A percentile compares a stretch with the other conserved stretches of the same genome.
Evolutionary conservation across 805 yeast species (phyloP).

Genomic region (Lipomyces anomalus): DNA sequence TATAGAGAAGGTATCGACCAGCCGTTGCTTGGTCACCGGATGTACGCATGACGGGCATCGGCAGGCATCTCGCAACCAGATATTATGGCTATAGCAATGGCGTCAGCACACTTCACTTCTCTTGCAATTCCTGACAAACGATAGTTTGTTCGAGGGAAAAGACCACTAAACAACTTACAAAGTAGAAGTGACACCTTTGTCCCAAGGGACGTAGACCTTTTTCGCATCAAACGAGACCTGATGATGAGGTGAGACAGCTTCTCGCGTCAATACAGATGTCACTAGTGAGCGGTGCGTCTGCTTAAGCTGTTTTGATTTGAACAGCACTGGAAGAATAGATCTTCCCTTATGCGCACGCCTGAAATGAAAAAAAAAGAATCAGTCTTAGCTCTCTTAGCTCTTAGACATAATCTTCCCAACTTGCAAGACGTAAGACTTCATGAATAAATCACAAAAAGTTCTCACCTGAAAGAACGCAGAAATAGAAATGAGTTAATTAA

Average conservation of each 20-base stretch:
- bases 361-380: no score
- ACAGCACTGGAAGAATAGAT: no score
- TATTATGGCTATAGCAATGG: conserved; percentile 36
- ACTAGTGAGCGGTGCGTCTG: no score
- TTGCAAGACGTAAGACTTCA: no score
- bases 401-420: no score
- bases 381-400: no score
- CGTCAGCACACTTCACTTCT: conserved; percentile 3
- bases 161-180: conserved; percentile 23
- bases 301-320: no score
- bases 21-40: conserved; percentile 52
- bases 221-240: conserved; percentile 23
- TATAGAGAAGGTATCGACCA: conserved; percentile 47
- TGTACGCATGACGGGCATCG: conserved; percentile 53
- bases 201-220: conserved; percentile 30
- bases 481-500: no score
- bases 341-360: no score
- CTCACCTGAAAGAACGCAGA: no score
- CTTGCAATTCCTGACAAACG: not conserved
- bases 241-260: conserved; percentile 22
- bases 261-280: conserved; percentile 7
- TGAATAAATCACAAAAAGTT: no score
- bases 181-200: conserved; percentile 28
- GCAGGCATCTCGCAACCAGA: conserved; percentile 65
- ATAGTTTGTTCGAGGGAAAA: no score